phyloP scores from a whole-genome alignment of 768 basidiomycete genomes.

The Russula lepida region DNA sequence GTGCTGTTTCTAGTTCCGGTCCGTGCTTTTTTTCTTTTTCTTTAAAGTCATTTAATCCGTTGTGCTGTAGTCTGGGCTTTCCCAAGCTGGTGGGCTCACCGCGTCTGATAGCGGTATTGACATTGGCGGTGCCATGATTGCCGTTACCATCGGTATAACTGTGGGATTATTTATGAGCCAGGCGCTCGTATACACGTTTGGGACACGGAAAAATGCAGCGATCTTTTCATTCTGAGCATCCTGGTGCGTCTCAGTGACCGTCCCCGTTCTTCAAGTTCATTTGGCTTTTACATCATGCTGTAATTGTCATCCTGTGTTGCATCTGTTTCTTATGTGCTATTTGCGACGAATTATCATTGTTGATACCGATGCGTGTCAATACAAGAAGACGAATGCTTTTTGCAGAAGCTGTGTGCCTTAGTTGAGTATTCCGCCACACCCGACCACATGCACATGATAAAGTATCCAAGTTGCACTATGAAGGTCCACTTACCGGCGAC shows the following conservation, averaged over 20 bases:
- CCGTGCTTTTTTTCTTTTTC: constrained; percentile 26
- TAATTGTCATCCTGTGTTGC: background rate
- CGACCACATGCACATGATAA: too few relatives aligned
- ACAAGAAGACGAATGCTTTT: too few relatives aligned
- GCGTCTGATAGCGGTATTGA: constrained; percentile 74
- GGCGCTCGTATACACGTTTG: constrained; percentile 77
- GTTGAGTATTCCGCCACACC: too few relatives aligned
- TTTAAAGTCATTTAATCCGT: constrained; percentile 7
- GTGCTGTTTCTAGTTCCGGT: constrained; percentile 81
- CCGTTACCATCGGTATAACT: constrained; percentile 84
- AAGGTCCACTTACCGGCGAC: too few relatives aligned
- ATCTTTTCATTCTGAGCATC: constrained; percentile 58
- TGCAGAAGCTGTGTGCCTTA: too few relatives aligned
- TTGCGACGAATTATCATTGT: background rate
- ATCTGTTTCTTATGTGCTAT: background rate
- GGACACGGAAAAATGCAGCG: constrained; percentile 66
- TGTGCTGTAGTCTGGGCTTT: constrained; percentile 57
- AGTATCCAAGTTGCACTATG: too few relatives aligned
- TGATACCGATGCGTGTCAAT: background rate
- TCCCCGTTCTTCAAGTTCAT: too few relatives aligned
- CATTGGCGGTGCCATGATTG: constrained; percentile 78
- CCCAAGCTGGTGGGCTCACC: constrained; percentile 79
- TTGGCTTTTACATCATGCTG: background rate
- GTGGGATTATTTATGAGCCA: constrained; percentile 83
- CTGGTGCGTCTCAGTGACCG: background rate